phyloP scores from a whole-genome alignment of 345 rosid species.

The Eucalyptus regnans region DNA sequence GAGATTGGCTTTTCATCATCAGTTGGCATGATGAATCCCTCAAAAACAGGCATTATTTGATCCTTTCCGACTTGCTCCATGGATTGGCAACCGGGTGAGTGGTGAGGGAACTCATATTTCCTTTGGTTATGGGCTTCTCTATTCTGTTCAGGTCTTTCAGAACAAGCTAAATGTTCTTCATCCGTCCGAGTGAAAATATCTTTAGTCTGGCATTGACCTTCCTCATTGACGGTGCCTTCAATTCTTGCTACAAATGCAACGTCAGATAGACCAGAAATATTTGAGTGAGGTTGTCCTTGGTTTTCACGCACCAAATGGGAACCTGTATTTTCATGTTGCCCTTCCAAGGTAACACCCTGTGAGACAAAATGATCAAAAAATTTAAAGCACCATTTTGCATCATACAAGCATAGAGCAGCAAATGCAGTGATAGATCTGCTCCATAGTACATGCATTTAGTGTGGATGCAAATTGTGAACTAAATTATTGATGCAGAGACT shows the following conservation, averaged over 20 bases:
- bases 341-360: not conserved
- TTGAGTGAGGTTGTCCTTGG: not conserved
- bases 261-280: constrained; percentile 11
- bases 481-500: not conserved
- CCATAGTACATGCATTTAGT: not conserved
- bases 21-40: constrained; percentile 46
- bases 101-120: constrained; percentile 3
- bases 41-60: constrained; percentile 41
- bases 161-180: constrained; percentile 8
- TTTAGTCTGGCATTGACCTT: constrained; percentile 4
- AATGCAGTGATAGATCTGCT: not conserved
- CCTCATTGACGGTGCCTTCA: constrained; percentile 8
- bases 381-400: not conserved
- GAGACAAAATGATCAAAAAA: not conserved
- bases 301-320: not conserved
- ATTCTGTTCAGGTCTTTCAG: constrained; percentile 12
- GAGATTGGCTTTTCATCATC: constrained; percentile 16
- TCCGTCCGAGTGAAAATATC: constrained; percentile 3
- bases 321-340: not conserved
- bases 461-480: not conserved
- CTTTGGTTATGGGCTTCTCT: constrained; percentile 3
- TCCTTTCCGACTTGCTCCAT: constrained; percentile 8
- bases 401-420: not conserved
- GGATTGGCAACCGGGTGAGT: constrained; percentile 14
- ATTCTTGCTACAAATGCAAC: constrained; percentile 5